phyloP scores from a whole-genome alignment of 441 rosid species.

The Pelargonium fulgidum region DNA sequence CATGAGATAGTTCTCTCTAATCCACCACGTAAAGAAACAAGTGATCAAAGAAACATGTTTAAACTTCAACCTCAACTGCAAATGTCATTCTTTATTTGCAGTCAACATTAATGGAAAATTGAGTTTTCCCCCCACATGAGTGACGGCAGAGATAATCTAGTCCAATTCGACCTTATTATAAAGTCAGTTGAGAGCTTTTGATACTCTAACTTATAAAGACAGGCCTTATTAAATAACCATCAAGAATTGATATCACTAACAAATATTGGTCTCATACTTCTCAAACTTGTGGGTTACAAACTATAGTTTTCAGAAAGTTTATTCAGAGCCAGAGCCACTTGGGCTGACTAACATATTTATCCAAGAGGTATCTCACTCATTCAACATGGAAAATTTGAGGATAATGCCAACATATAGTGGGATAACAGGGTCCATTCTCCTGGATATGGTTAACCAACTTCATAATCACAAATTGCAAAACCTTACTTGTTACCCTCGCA shows the following conservation, averaged over 20 bases:
- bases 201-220: too few species aligned
- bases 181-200: too few species aligned
- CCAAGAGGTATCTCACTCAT: neutral
- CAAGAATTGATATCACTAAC: too few species aligned
- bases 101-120: neutral
- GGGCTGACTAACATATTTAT: too few species aligned
- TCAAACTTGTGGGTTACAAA: neutral
- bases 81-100: neutral
- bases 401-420: neutral
- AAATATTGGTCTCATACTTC: neutral
- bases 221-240: too few species aligned
- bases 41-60: neutral
- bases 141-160: too few species aligned
- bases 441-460: neutral
- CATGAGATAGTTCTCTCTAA: neutral
- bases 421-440: neutral
- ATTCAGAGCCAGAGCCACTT: neutral
- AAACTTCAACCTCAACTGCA: neutral
- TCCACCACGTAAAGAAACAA: neutral
- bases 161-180: too few species aligned
- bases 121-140: too few species aligned
- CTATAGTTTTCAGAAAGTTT: neutral
- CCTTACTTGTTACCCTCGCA: neutral
- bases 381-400: neutral
- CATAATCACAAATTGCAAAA: neutral